Evolutionary conservation across 441 rosid genomes (phyloP).

Genomic region (Daphne laureola): DNA sequence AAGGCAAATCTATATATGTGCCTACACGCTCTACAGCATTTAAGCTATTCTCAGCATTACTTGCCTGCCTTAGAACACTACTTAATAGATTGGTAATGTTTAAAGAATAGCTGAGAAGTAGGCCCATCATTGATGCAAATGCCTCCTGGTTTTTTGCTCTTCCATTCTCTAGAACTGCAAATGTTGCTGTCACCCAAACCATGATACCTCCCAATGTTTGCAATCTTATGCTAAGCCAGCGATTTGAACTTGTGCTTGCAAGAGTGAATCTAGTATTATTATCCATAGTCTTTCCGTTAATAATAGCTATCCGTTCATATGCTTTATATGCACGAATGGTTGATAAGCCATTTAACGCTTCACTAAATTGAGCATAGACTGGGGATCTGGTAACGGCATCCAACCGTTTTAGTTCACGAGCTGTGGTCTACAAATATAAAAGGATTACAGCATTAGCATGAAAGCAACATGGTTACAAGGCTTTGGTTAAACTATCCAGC

Average conservation of each 20-base stretch:
- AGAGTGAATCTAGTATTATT: slow-evolving; percentile 88
- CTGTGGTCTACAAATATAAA: slow-evolving; percentile 50
- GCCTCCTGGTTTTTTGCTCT: slow-evolving; percentile 52
- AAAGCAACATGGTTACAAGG: no score
- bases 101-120: slow-evolving; percentile 82
- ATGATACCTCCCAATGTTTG: slow-evolving; percentile 89
- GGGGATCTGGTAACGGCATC: slow-evolving; percentile 94
- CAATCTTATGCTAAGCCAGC: slow-evolving; percentile 82
- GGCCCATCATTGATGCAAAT: slow-evolving; percentile 92
- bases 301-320: slow-evolving; percentile 67
- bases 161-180: slow-evolving; percentile 77
- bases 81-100: slow-evolving; percentile 73
- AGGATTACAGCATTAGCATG: not conserved
- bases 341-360: slow-evolving; percentile 87
- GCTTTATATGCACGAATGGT: slow-evolving; percentile 93
- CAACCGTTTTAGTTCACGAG: slow-evolving; percentile 92
- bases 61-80: slow-evolving; percentile 81
- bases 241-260: slow-evolving; percentile 64
- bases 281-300: slow-evolving; percentile 87
- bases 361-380: slow-evolving; percentile 93
- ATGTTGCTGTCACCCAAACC: slow-evolving; percentile 90
- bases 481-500: no score
- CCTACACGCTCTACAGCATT: slow-evolving; percentile 94
- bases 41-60: slow-evolving; percentile 85
- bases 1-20: slow-evolving; percentile 71